These are phyloP conservation scores for Claviceps purpurea DNA, from an alignment of 2,329 filamentous ascomycete genomes.

Conservation along the genomic window DNA sequence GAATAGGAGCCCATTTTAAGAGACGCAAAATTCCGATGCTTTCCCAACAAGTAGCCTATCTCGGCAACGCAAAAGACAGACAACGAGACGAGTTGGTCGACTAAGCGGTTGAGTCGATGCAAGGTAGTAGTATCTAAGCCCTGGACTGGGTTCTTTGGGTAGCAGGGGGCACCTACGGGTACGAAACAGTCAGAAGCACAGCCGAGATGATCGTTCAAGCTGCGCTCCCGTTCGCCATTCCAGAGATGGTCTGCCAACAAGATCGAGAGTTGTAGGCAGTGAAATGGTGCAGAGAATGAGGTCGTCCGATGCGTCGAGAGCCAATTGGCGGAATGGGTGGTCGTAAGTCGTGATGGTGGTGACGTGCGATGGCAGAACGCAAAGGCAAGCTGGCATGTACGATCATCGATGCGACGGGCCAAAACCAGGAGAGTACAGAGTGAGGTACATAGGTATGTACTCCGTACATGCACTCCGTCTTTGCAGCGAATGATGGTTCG, in stretches of 20 bases:
- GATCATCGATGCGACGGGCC: background rate
- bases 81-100: background rate
- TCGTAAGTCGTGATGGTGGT: background rate
- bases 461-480: background rate
- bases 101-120: background rate
- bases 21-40: background rate
- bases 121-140: background rate
- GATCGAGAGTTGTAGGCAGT: background rate
- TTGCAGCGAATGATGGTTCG: background rate
- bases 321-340: background rate
- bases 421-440: background rate
- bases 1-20: background rate
- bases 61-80: conserved; percentile 6
- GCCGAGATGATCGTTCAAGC: conserved; percentile 8
- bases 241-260: conserved; percentile 1
- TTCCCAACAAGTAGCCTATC: background rate
- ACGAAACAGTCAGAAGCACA: conserved; percentile 9
- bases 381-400: conserved; percentile 8
- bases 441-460: background rate
- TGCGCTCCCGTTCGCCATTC: conserved; percentile 10
- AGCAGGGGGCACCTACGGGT: background rate
- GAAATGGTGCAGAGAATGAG: background rate
- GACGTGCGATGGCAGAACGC: conserved; percentile 7
- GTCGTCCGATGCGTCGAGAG: background rate
- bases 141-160: background rate